Evolutionary conservation across 495 filamentous ascomycete species (phyloP), one percentile per base, ranked within the genome.

Genomic region (Tuber indicum): DNA sequence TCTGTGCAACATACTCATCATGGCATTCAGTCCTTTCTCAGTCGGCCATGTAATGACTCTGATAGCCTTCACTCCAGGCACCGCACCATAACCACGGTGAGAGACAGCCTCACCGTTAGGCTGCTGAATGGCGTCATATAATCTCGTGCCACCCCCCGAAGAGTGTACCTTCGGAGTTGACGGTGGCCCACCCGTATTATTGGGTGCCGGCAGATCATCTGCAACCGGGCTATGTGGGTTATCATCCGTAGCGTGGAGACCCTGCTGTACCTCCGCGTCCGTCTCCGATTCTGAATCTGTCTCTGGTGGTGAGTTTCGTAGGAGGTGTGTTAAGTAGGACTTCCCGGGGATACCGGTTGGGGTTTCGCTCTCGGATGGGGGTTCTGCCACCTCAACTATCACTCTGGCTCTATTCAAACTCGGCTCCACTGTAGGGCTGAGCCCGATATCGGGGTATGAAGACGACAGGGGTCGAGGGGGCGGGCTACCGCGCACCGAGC

Each of bases 371-470:
- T 88, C 87, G 12, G 89, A 89, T 10, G 86, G 84, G 7, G 90
- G 88, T 77, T 93, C 91, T 12, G 90, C 88, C 23, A 88, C 84
- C 82, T 92, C 91, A 66, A 86, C 85, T 82, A 92, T 91, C 41
- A 84, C 85, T 45, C 86, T 85, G 9, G 85, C 39, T 73, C 74
- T 82, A 46, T 44, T 75, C 4, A 58, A 62, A 52, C 73, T 74
- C 17, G 66, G 39, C 26, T 75, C 73, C 58, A 72, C 44, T 5
- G 75, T 72, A 70, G 72, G 41, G 39, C 74, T 80, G 23, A 72
- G 36, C 39, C 49, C 72, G 26, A 23, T 21, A 58, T 81, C 81
- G 8, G 69, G 71, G 69, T 82, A 46, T 42, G 75, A 75, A 62
- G 82, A 82, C 76, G 69, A 23, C 21, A 58, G n/a, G 72, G 75